Conservation (phyloP, 2,329 filamentous ascomycete genomes). For the Aspergillus unguis region DNA sequence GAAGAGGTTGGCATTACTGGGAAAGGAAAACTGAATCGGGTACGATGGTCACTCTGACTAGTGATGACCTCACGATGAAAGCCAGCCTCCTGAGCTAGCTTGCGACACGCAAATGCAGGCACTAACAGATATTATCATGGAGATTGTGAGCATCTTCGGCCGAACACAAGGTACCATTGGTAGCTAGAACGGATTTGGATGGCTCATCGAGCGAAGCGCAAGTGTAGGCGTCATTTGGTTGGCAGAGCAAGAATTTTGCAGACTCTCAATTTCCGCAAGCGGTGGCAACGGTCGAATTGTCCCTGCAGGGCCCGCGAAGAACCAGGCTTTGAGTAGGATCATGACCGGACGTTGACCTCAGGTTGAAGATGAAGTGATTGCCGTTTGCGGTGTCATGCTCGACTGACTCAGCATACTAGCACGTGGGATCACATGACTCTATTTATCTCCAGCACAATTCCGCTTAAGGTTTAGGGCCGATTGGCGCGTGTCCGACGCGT, state of each 20-base stretch:
- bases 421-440: not conserved
- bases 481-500: constrained; percentile 24
- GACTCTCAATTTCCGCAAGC: not conserved
- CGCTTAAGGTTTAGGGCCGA: constrained; percentile 23
- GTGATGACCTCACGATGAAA: not conserved
- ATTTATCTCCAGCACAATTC: not conserved
- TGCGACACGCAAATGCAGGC: not conserved
- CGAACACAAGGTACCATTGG: not conserved
- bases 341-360: not conserved
- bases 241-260: not conserved
- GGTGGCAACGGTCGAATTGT: not conserved
- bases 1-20: not conserved
- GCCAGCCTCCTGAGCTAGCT: not conserved
- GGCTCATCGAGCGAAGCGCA: not conserved
- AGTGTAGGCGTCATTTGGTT: constrained; percentile 17
- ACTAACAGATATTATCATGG: not conserved
- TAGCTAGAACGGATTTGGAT: not conserved
- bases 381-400: constrained; percentile 14
- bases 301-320: constrained; percentile 8
- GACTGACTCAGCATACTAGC: not conserved
- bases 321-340: not conserved
- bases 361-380: not conserved
- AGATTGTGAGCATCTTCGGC: not conserved
- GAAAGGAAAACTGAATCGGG: too few relatives aligned
- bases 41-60: not conserved